Evolutionary conservation across 2,329 filamentous ascomycete genomes (phyloP).

Genomic region (Coniella lustricola): DNA sequence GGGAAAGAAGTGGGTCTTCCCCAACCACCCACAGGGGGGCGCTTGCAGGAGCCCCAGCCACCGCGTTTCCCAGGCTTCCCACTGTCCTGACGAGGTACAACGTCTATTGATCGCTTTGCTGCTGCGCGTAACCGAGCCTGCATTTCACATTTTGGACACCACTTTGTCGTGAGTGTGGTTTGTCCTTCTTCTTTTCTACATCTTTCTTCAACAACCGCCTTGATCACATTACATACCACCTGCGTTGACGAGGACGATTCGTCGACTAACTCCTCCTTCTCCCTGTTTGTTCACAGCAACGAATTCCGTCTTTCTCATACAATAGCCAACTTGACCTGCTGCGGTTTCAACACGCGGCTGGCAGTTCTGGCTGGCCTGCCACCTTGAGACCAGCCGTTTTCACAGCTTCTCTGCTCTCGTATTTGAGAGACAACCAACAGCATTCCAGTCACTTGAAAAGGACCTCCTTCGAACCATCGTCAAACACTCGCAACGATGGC

Average conservation of each 20-base stretch:
- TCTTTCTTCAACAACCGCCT: too few species aligned
- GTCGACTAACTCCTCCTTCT: too few species aligned
- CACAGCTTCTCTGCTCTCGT: not conserved
- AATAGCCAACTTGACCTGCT: not conserved
- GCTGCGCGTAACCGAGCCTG: too few species aligned
- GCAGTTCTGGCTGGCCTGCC: conserved; percentile 23
- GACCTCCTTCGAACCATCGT: conserved; percentile 2
- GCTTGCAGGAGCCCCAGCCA: conserved; percentile 14
- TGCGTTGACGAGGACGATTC: too few species aligned
- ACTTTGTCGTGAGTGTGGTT: too few species aligned
- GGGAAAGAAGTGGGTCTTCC: not conserved
- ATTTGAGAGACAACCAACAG: conserved; percentile 1
- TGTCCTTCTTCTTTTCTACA: too few species aligned
- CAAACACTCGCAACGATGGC: conserved; percentile 27
- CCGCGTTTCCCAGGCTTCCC: conserved; percentile 16
- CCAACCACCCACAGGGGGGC: conserved; percentile 13
- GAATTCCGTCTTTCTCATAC: too few species aligned
- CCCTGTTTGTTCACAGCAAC: too few species aligned
- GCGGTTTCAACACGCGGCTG: not conserved
- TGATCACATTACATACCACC: too few species aligned
- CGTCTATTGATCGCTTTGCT: too few species aligned
- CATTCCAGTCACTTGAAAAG: conserved; percentile 8
- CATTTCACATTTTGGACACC: too few species aligned
- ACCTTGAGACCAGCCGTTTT: conserved; percentile 19
- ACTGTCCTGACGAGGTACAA: too few species aligned